Conservation (phyloP, 2,329 filamentous ascomycete species). For the Aspergillus tanneri region DNA sequence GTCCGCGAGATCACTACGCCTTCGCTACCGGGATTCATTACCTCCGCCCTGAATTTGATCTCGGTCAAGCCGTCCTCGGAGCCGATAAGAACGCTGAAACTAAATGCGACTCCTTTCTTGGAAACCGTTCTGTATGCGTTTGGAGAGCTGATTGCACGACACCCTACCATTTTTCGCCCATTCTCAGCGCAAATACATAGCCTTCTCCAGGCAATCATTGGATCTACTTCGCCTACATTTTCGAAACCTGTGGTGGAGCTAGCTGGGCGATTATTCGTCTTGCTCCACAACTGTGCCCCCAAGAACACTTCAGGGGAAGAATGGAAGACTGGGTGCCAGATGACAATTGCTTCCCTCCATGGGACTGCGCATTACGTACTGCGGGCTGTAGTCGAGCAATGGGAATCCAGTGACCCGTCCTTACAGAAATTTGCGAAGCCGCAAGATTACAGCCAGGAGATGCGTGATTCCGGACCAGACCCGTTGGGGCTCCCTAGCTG, state of each 20-base stretch:
- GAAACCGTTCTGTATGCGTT: conserved; percentile 72
- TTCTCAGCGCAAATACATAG: conserved; percentile 67
- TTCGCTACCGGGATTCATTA: conserved; percentile 71
- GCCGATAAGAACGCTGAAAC: conserved; percentile 35
- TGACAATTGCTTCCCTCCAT: conserved; percentile 65
- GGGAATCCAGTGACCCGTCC: conserved; percentile 64
- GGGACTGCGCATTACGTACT: conserved; percentile 73
- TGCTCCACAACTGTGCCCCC: conserved; percentile 75
- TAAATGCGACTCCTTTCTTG: conserved; percentile 51
- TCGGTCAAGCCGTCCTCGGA: conserved; percentile 47
- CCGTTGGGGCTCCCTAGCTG: conserved; percentile 62
- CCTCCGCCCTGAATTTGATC: conserved; percentile 67
- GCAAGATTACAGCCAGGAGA: conserved; percentile 35
- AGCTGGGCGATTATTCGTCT: conserved; percentile 65
- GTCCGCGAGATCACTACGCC: conserved; percentile 86
- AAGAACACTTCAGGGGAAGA: conserved; percentile 76
- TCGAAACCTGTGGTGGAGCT: conserved; percentile 56
- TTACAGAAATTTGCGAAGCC: conserved; percentile 34
- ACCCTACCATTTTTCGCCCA: conserved; percentile 79
- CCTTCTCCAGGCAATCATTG: conserved; percentile 60
- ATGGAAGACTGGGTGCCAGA: conserved; percentile 68
- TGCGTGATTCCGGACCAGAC: conserved; percentile 42
- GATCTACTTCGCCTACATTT: conserved; percentile 57
- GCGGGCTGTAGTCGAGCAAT: conserved; percentile 75
- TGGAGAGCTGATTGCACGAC: conserved; percentile 69